Base-by-base conservation (phyloP, 2,329 filamentous ascomycete genomes). In the Cyphellophora attinorum region DNA sequence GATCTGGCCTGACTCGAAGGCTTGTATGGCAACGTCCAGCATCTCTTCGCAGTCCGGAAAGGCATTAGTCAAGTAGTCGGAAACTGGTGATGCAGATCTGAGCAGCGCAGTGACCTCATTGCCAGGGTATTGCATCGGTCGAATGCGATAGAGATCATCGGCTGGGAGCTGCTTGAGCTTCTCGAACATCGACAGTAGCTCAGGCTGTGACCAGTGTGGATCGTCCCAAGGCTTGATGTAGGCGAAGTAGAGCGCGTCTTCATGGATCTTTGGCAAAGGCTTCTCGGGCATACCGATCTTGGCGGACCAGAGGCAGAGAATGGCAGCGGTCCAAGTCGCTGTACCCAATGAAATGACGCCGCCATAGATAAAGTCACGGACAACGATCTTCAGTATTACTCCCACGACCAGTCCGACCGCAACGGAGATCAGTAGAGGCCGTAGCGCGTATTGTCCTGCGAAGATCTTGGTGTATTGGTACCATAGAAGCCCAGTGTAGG, bases 391-490 rank as follows among this genome's bases (percentile, higher is more conserved):
- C 5, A 74, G 50, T 3, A 62, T 51, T 21, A 65, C 58, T 11
- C 70, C 70, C 4, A 67, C 37, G 2, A 62, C 50, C 6, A 74
- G 51, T 5, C 68, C 70, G 11, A 70, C 34, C 12, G 60, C 33
- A 3, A 62, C 56, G 10, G 65, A 67, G n/a, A 57, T 44, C 5
- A 68, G 44, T 4, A 74, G 57, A 5, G 65, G 64, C 43, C 64
- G 64, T 28, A 70, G 52, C 2, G 64, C 62, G 35, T 65, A 57
- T 2, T 65, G 61, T 0, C 68, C 69, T 5, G 63, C 62, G 46
- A 69, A 72, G 27, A 72, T 70, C 49, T 65, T 68, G 25, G 57
- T 67, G 51, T 67, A 69, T 47, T 69, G 69, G 38, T 71, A 73
- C 50, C 65, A 67, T 5, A 73, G 55, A 19, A 73, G 49, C 3